These are phyloP conservation scores for Phaseolus lunatus DNA, from an alignment of 306 rosid species.

Conservation along the genomic window DNA sequence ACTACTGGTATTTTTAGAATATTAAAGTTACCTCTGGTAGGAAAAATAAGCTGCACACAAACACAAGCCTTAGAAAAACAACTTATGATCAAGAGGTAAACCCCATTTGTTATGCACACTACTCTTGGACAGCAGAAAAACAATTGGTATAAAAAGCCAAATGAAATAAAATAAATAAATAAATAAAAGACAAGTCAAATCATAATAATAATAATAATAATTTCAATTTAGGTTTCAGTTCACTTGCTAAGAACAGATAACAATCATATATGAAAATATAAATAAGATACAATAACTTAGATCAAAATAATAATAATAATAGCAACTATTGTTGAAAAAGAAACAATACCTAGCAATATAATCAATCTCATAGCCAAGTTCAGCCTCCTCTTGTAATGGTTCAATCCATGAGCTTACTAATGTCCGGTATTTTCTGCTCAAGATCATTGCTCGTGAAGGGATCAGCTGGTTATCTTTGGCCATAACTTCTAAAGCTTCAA, in stretches of 20 bases:
- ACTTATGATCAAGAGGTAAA: conserved; percentile 29
- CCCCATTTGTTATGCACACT: conserved; percentile 7
- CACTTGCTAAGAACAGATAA: conserved; percentile 21
- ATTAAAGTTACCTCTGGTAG: conserved; percentile 18
- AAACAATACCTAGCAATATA: conserved; percentile 80
- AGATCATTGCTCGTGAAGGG: conserved; percentile 93
- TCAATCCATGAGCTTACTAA: conserved; percentile 98
- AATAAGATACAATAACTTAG: not conserved
- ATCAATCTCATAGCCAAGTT: conserved; percentile 96
- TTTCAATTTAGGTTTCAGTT: conserved; percentile 21
- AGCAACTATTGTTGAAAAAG: conserved; percentile 34
- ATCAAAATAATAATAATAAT: conserved; percentile 13
- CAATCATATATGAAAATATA: not conserved
- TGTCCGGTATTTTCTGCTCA: conserved; percentile 93
- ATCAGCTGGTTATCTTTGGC: conserved; percentile 75
- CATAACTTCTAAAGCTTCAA: conserved; percentile 91
- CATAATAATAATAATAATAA: conserved; percentile 35
- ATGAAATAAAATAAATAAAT: not conserved
- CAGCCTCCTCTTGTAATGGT: conserved; percentile 98
- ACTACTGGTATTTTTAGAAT: conserved; percentile 28
- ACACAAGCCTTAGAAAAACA: conserved; percentile 35
- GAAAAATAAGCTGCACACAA: conserved; percentile 14
- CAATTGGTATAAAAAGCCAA: not conserved
- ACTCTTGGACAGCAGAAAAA: conserved; percentile 20
- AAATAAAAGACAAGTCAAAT: not conserved